Percentiles rank a stretch among this genome's conserved stretches.
phyloP scores from a whole-genome alignment of 306 rosid genomes.

The Rosa rugosa region DNA sequence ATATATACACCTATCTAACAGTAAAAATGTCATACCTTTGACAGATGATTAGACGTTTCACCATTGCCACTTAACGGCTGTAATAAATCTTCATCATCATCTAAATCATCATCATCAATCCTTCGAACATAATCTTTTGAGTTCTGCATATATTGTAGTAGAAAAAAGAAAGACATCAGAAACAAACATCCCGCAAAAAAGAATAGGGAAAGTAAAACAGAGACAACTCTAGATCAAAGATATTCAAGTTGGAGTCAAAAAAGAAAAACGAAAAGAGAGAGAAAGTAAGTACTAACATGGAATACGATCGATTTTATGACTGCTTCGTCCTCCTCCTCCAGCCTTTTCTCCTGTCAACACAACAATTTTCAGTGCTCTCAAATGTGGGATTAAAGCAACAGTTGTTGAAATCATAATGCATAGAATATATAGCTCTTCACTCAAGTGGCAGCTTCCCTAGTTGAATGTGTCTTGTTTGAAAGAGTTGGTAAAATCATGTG shows the following conservation, averaged over 20 bases:
- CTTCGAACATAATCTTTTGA: slow-evolving; percentile 52
- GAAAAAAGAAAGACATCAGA: background rate
- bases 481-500: background rate
- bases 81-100: slow-evolving; percentile 32
- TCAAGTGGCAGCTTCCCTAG: background rate
- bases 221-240: slow-evolving; percentile 5
- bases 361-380: slow-evolving; percentile 12
- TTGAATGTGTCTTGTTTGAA: background rate
- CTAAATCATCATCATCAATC: slow-evolving; percentile 70
- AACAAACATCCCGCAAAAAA: slow-evolving; percentile 10
- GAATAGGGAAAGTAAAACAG: background rate
- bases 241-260: background rate
- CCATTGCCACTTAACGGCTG: slow-evolving; percentile 34
- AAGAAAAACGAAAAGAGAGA: background rate
- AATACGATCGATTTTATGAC: slow-evolving; percentile 65
- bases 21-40: slow-evolving; percentile 41
- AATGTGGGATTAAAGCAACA: background rate
- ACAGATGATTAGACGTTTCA: slow-evolving; percentile 35
- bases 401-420: background rate
- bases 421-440: background rate
- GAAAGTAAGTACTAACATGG: slow-evolving; percentile 42
- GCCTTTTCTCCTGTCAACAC: slow-evolving; percentile 57
- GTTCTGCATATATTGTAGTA: slow-evolving; percentile 42
- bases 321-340: slow-evolving; percentile 92
- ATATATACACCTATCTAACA: background rate